phyloP scores from a whole-genome alignment of 176 grass and related monocot species.

The Hyparrhenia diplandra region DNA sequence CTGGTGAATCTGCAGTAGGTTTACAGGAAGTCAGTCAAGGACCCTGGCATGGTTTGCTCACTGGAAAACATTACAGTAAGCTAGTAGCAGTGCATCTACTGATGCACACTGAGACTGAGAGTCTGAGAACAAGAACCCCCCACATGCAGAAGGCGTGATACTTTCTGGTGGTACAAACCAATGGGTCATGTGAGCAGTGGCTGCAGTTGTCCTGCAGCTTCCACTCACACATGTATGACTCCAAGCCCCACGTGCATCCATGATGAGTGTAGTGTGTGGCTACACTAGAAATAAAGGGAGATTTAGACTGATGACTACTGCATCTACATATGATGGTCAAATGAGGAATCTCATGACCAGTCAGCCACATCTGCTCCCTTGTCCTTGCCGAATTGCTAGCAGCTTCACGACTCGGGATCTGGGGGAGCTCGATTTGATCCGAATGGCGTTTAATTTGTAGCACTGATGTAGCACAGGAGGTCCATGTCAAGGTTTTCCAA shows the following conservation, averaged over 20 bases:
- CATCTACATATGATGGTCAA: slow-evolving; percentile 24
- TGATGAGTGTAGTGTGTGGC: background rate
- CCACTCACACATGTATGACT: slow-evolving; percentile 13
- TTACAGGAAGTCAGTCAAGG: background rate
- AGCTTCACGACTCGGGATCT: background rate
- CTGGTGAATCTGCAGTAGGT: background rate
- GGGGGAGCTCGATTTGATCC: background rate
- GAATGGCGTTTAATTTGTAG: background rate
- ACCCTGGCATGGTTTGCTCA: background rate
- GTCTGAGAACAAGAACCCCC: background rate
- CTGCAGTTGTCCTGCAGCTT: slow-evolving; percentile 20
- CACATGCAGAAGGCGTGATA: slow-evolving; percentile 15
- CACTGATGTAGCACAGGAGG: background rate
- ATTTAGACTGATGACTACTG: slow-evolving; percentile 1
- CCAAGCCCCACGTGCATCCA: slow-evolving; percentile 17
- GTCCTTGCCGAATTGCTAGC: slow-evolving; percentile 5
- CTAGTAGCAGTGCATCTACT: background rate
- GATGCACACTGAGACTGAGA: background rate
- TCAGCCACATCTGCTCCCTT: slow-evolving; percentile 3
- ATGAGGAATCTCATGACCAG: slow-evolving; percentile 37
- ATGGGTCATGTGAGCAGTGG: slow-evolving; percentile 25
- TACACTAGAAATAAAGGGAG: background rate
- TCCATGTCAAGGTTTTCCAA: background rate
- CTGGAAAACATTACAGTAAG: background rate
- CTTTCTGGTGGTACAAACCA: no score